These are phyloP conservation scores for Paramecium pentaurelia DNA, from an alignment of 73 alveolate species.

Conservation along the genomic window DNA sequence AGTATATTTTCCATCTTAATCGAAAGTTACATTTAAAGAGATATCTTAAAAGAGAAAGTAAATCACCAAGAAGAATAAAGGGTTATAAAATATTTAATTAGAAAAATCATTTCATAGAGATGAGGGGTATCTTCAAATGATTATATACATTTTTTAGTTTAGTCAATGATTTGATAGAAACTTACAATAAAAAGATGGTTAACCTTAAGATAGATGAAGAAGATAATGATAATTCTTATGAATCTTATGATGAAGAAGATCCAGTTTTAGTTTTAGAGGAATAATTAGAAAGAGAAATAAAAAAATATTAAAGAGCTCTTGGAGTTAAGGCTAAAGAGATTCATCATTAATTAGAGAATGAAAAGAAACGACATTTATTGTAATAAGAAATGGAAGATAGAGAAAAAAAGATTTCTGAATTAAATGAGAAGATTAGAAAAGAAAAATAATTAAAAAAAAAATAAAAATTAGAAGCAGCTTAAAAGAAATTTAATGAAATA, in stretches of 20 bases:
- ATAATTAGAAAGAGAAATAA: background rate
- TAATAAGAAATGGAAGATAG: background rate
- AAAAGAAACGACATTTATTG: background rate
- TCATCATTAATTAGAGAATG: background rate
- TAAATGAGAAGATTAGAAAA: background rate
- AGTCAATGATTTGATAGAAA: background rate
- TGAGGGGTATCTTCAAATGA: background rate
- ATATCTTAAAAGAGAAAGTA: background rate
- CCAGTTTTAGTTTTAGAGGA: constrained; percentile 33
- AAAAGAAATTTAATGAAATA: background rate
- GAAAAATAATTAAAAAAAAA: background rate
- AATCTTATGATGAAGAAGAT: constrained; percentile 31
- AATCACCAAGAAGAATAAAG: background rate
- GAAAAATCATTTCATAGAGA: background rate
- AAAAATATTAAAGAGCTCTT: background rate
- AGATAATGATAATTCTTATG: background rate
- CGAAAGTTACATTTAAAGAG: background rate
- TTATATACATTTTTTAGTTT: background rate
- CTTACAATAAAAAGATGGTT: background rate
- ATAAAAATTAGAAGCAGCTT: background rate
- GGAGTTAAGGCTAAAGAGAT: constrained; percentile 11
- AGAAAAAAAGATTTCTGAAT: background rate
- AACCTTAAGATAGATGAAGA: background rate
- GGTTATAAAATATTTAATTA: background rate
- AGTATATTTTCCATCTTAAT: background rate